Evolutionary conservation across 371 early-diverging fungal species (phyloP).

Genomic region (Parasitella parasitica): DNA sequence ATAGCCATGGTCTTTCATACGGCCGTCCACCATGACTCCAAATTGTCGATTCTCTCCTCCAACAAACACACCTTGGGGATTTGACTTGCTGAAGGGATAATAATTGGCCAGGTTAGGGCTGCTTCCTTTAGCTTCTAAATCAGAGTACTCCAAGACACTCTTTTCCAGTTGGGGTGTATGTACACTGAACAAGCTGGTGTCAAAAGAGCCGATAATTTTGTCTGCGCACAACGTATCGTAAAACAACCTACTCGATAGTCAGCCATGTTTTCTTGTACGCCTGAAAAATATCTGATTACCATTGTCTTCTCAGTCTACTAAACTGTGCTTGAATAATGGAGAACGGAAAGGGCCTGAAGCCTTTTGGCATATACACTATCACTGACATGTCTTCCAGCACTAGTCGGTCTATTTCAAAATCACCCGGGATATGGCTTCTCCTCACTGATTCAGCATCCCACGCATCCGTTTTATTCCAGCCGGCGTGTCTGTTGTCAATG

Average conservation of each 20-base stretch:
- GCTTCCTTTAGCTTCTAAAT: constrained; percentile 21
- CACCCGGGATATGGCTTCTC: constrained; percentile 67
- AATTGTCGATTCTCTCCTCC: constrained; percentile 39
- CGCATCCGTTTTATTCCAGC: constrained; percentile 68
- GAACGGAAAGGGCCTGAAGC: constrained; percentile 86
- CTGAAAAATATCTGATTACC: constrained; percentile 43
- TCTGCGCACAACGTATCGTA: constrained; percentile 89
- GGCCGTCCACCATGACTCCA: constrained; percentile 37
- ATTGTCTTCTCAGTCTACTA: constrained; percentile 84
- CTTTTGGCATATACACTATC: constrained; percentile 43
- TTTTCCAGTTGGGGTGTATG: constrained; percentile 75
- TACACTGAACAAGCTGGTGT: constrained; percentile 90
- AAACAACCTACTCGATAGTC: constrained; percentile 52
- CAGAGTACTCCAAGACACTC: constrained; percentile 35
- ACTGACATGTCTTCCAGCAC: constrained; percentile 41
- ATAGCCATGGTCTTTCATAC: constrained; percentile 39
- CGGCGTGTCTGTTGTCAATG: constrained; percentile 81
- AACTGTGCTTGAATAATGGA: constrained; percentile 86
- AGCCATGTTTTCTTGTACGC: too few relatives aligned
- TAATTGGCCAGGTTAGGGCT: constrained; percentile 28
- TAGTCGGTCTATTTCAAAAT: constrained; percentile 81
- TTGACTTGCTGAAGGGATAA: constrained; percentile 36
- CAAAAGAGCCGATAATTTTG: constrained; percentile 88
- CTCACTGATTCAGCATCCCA: constrained; percentile 61
- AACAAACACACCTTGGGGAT: constrained; percentile 44